Percentiles rank a stretch among this genome's conserved stretches.
phyloP scores from a whole-genome alignment of 2,329 filamentous ascomycete species.

The Domatiomyces globalis region DNA sequence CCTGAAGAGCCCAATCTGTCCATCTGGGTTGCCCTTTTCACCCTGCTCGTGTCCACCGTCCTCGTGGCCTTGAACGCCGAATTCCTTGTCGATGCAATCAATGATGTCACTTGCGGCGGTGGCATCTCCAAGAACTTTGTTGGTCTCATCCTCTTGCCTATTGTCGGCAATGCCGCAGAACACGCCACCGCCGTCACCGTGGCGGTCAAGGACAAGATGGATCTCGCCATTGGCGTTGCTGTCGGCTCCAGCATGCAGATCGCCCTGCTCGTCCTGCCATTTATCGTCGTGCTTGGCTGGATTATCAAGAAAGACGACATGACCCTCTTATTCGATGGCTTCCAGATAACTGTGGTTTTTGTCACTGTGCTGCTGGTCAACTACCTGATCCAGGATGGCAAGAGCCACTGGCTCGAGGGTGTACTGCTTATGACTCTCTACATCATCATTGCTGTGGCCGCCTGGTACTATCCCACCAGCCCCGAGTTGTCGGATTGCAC shows the following conservation, averaged over 20 bases:
- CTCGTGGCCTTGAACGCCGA: constrained; percentile 66
- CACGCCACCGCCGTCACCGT: constrained; percentile 50
- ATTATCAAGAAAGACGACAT: constrained; percentile 44
- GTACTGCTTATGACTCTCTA: constrained; percentile 46
- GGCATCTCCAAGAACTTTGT: constrained; percentile 46
- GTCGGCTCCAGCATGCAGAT: constrained; percentile 55
- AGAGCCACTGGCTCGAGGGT: constrained; percentile 47
- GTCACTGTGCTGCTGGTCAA: constrained; percentile 43
- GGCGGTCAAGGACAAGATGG: constrained; percentile 54
- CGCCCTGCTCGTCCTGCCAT: constrained; percentile 46
- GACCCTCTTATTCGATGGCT: constrained; percentile 74
- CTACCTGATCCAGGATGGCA: constrained; percentile 48
- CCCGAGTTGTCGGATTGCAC: background rate
- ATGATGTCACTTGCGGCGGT: constrained; percentile 36
- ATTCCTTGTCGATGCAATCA: constrained; percentile 47
- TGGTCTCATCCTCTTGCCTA: constrained; percentile 49
- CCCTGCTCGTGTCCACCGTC: constrained; percentile 58
- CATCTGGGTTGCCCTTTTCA: constrained; percentile 55
- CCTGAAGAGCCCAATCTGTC: constrained; percentile 61
- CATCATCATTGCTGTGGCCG: constrained; percentile 44
- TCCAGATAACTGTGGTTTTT: constrained; percentile 60
- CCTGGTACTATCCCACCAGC: constrained; percentile 14
- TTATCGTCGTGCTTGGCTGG: constrained; percentile 49
- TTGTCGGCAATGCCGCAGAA: constrained; percentile 53
- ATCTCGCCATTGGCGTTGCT: constrained; percentile 51